Evolutionary conservation across 169 alveolate species (phyloP).

Genomic region (Plasmodium reichenowi): DNA sequence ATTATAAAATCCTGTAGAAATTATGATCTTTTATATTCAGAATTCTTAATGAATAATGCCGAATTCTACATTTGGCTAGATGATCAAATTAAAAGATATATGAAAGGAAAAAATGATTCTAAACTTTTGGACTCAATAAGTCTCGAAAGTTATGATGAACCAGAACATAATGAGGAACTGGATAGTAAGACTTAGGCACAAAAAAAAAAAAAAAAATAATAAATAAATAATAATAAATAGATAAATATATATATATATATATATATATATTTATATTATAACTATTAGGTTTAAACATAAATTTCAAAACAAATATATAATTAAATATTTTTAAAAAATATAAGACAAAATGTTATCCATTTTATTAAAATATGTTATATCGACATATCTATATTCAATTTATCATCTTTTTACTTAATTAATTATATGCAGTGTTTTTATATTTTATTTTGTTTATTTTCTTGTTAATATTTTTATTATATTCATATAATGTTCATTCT

Average conservation of each 20-base stretch:
- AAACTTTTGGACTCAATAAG: constrained; percentile 60
- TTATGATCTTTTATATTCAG: constrained; percentile 72
- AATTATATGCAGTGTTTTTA: no score
- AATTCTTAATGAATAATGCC: constrained; percentile 42
- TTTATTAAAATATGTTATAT: no score
- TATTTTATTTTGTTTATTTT: no score
- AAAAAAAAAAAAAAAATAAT: neutral
- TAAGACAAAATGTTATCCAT: no score
- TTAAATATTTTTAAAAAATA: no score
- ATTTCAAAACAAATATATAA: no score
- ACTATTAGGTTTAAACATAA: no score
- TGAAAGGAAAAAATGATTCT: constrained; percentile 29
- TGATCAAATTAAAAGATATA: constrained; percentile 28
- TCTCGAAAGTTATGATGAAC: constrained; percentile 62
- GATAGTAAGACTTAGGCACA: no score
- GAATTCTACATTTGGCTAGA: constrained; percentile 80
- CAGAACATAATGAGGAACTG: constrained; percentile 31
- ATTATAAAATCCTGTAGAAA: constrained; percentile 78
- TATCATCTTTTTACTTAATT: no score
- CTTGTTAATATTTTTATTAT: no score
- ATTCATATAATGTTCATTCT: no score
- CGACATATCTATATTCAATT: no score
- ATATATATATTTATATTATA: neutral
- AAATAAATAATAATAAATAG: neutral
- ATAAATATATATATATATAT: neutral